A percentile compares a stretch with the other conserved stretches of the same genome.
These are phyloP conservation scores for Chenopodium suecicum DNA, from an alignment of 148 eudicot genomes.

Conservation along the genomic window DNA sequence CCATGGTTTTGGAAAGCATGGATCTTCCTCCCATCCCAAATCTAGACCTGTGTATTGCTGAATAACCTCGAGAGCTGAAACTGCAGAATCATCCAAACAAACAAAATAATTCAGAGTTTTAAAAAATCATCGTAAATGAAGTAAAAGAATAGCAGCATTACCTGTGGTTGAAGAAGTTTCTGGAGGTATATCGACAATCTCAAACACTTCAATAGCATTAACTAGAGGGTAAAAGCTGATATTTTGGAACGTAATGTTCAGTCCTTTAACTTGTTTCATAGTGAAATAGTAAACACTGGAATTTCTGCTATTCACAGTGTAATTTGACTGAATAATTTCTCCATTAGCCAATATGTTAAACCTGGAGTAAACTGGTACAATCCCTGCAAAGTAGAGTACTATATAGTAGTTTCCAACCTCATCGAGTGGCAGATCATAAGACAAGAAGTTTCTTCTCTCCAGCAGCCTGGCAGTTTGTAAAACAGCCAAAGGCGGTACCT, in stretches of 20 bases:
- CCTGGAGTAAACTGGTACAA: conserved; percentile 53
- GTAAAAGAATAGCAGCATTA: conserved; percentile 11
- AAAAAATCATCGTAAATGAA: too few species aligned
- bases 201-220: conserved; percentile 74
- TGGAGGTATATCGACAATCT: conserved; percentile 56
- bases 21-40: conserved; percentile 91
- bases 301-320: conserved; percentile 40
- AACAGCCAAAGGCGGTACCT: conserved; percentile 55
- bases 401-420: conserved; percentile 53
- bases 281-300: conserved; percentile 37
- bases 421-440: conserved; percentile 54
- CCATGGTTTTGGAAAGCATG: conserved; percentile 77
- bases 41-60: conserved; percentile 64
- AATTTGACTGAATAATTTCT: conserved; percentile 51
- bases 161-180: conserved; percentile 87
- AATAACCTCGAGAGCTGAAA: conserved; percentile 76
- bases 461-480: conserved; percentile 70
- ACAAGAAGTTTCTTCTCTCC: conserved; percentile 40
- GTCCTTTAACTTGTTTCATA: conserved; percentile 34
- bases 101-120: neutral
- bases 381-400: conserved; percentile 70
- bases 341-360: conserved; percentile 66
- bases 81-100: conserved; percentile 32
- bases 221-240: conserved; percentile 54
- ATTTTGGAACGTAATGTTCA: conserved; percentile 56